Evolutionary conservation across 139 green algal species (phyloP).

Genomic region (Volvox reticuliferus): DNA sequence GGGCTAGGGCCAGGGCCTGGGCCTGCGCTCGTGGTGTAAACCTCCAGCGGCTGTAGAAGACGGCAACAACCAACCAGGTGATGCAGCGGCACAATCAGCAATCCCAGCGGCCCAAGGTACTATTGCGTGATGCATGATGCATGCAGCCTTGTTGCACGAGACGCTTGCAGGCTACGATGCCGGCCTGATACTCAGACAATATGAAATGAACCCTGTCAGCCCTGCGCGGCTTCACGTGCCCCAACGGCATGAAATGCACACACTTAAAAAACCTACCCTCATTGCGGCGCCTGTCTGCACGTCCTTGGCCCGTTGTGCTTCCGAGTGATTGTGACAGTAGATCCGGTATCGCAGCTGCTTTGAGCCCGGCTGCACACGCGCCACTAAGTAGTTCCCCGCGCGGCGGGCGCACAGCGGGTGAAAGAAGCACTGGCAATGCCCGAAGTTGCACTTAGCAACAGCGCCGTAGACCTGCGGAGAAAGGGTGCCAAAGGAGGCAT

Average conservation of each 20-base stretch:
- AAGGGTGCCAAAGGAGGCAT: no score
- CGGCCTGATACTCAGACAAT: no score
- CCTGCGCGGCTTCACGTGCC: no score
- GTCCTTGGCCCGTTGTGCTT: conserved; percentile 49
- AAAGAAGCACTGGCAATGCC: conserved; percentile 67
- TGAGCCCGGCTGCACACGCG: neutral
- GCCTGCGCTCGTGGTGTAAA: neutral
- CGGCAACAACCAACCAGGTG: neutral
- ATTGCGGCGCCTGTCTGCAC: conserved; percentile 23
- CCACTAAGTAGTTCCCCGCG: conserved; percentile 73
- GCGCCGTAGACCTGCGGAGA: conserved; percentile 51
- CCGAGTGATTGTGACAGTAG: conserved; percentile 82
- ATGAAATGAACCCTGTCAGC: no score
- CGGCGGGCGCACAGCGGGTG: conserved; percentile 89
- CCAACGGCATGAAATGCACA: no score
- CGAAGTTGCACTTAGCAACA: conserved; percentile 68
- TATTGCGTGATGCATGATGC: no score
- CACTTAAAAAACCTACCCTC: neutral
- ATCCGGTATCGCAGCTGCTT: conserved; percentile 60
- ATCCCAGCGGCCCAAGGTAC: no score
- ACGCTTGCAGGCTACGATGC: no score
- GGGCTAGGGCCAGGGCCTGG: neutral
- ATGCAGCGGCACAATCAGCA: no score
- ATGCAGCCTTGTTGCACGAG: no score
- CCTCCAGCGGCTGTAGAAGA: neutral